A percentile compares a stretch with the other conserved stretches of the same genome.
These are phyloP conservation scores for Amylocarpus encephaloides DNA, from an alignment of 2,329 filamentous ascomycete species.

Conservation along the genomic window DNA sequence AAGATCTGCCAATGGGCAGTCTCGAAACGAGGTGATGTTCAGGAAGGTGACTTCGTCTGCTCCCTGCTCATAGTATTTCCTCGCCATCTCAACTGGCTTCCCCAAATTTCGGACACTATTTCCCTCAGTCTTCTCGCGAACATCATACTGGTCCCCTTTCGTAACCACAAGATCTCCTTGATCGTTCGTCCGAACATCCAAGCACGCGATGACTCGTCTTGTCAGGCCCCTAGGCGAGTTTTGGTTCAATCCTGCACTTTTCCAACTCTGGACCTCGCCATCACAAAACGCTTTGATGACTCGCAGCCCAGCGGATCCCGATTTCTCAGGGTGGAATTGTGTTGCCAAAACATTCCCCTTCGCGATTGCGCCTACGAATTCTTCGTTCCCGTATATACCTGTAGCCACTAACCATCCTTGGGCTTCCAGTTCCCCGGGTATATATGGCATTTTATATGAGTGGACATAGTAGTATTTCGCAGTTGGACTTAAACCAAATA, in stretches of 20 bases:
- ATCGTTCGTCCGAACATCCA: conserved; percentile 93
- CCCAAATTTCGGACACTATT: conserved; percentile 82
- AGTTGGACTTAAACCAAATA: conserved; percentile 72
- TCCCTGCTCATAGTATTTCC: conserved; percentile 90
- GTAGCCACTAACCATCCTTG: conserved; percentile 91
- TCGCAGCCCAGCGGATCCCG: conserved; percentile 78
- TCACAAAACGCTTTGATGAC: conserved; percentile 69
- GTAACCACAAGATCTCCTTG: conserved; percentile 92
- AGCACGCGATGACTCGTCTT: conserved; percentile 87
- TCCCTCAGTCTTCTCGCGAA: conserved; percentile 72
- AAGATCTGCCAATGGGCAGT: conserved; percentile 84
- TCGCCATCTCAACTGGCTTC: conserved; percentile 93
- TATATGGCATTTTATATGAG: conserved; percentile 80
- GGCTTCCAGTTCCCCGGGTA: conserved; percentile 63
- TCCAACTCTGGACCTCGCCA: conserved; percentile 26
- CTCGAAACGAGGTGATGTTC: conserved; percentile 97
- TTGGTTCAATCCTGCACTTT: conserved; percentile 24
- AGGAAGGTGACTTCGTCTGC: conserved; percentile 96
- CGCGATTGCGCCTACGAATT: conserved; percentile 85
- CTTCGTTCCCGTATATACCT: conserved; percentile 78
- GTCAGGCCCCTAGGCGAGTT: conserved; percentile 60
- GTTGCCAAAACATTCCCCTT: conserved; percentile 82
- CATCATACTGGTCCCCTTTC: conserved; percentile 98
- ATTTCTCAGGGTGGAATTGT: conserved; percentile 98
- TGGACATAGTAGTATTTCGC: conserved; percentile 99